phyloP scores from a whole-genome alignment of 2,329 filamentous ascomycete species.

The Aspergillus eucalypticola region DNA sequence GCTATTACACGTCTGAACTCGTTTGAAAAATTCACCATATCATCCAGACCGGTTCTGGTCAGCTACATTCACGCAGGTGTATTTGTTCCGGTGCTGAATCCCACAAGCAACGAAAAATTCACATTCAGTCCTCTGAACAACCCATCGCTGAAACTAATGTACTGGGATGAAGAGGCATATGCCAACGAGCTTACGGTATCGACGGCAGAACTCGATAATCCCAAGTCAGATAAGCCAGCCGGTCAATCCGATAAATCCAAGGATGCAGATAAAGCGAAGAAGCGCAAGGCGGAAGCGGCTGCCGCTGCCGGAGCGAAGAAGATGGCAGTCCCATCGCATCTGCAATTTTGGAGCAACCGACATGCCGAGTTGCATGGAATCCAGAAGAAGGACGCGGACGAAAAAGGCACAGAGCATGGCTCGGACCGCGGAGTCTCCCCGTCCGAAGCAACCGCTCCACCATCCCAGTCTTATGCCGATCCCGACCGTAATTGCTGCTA shows the following conservation, averaged over 20 bases:
- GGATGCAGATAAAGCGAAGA: conserved; percentile 48
- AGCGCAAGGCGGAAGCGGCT: conserved; percentile 48
- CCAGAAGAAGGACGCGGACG: conserved; percentile 34
- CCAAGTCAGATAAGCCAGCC: conserved; percentile 23
- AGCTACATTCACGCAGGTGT: conserved; percentile 82
- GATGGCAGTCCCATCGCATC: conserved; percentile 61
- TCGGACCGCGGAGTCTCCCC: conserved; percentile 30
- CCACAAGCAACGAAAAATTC: conserved; percentile 60
- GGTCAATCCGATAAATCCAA: conserved; percentile 33
- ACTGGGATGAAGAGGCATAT: conserved; percentile 75
- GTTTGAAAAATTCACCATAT: conserved; percentile 74
- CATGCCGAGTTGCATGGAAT: conserved; percentile 66
- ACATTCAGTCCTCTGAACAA: conserved; percentile 73
- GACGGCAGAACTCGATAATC: conserved; percentile 47
- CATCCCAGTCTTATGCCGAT: conserved; percentile 62
- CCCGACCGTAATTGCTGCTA: conserved; percentile 60
- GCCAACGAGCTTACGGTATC: conserved; percentile 65
- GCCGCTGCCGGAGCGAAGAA: conserved; percentile 42
- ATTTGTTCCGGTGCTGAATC: conserved; percentile 71
- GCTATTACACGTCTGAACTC: conserved; percentile 72
- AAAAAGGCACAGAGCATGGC: conserved; percentile 19
- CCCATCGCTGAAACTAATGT: conserved; percentile 66
- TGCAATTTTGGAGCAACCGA: conserved; percentile 71
- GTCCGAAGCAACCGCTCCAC: conserved; percentile 33
- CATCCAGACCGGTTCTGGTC: conserved; percentile 68